Conservation (phyloP, 2,329 filamentous ascomycete species). For the Colletotrichum neosansevieriae region DNA sequence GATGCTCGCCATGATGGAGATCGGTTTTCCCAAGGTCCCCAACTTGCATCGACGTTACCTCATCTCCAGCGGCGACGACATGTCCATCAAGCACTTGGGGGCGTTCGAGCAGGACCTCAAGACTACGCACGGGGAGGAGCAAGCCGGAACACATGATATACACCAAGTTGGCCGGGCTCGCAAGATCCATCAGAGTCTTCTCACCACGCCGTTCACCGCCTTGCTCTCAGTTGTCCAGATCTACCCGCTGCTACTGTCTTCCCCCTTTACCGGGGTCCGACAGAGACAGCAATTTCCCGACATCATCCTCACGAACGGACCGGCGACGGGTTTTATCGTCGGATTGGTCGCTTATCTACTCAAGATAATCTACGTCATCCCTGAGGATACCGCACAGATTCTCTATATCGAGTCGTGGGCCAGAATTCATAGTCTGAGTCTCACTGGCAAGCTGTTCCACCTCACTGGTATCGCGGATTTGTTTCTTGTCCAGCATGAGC, state of each 20-base stretch:
- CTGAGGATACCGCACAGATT: conserved; percentile 72
- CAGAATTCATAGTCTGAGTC: conserved; percentile 81
- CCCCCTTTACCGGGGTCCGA: conserved; percentile 43
- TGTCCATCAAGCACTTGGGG: conserved; percentile 77
- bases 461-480: conserved; percentile 75
- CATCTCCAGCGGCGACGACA: conserved; percentile 81
- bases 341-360: conserved; percentile 62
- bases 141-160: conserved; percentile 70
- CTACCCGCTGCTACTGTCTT: conserved; percentile 64
- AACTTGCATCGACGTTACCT: conserved; percentile 83
- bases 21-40: conserved; percentile 63
- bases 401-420: conserved; percentile 96
- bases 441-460: conserved; percentile 84
- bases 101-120: conserved; percentile 54
- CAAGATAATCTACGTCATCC: conserved; percentile 59
- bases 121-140: conserved; percentile 41
- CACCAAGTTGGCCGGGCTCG: conserved; percentile 80
- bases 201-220: conserved; percentile 78
- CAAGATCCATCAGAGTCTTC: conserved; percentile 82
- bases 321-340: conserved; percentile 87
- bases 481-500: conserved; percentile 85
- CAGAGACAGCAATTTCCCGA: conserved; percentile 68
- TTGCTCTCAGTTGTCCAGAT: conserved; percentile 74
- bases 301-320: conserved; percentile 87
- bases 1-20: conserved; percentile 86